Base-by-base conservation (phyloP, 225 moss, liverwort and hornwort genomes). In the Rhytidiadelphus loreus region DNA sequence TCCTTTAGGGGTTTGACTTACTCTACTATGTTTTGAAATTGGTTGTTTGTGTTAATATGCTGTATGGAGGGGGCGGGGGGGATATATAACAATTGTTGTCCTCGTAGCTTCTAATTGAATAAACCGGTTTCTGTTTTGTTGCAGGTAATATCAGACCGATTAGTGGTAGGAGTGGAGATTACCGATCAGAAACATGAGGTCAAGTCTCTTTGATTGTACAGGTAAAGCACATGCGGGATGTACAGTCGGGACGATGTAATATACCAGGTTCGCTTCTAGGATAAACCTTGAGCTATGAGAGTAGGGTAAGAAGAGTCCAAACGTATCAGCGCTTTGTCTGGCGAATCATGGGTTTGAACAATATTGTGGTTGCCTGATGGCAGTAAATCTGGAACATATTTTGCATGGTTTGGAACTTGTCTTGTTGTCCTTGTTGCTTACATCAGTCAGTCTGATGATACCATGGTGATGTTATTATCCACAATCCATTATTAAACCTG, bases 181-280 rank as follows among this genome's bases (percentile, higher is more conserved):
- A 65, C 55, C 85, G 81, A 87, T 75, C 79, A 68, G n/a, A 57
- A 86, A 48, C 83, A 64, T 77, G 86, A 69, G 86, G n/a, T 35
- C 55, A 79, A 48, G 78, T 88, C 58, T 77, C 82, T 77, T 86
- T 74, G 90, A 90, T 88, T 82, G 86, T 79, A 92, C 72, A 86
- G 86, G 66, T 60, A 82, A 85, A 61, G 85, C 81, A 52, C 35
- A 63, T 69, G 85, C 85, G 89, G 85, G 85, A 82, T 91, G 85
- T 82, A 90, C 77, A 90, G 85, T 81, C 83, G 88, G 84, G 85
- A 82, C 71, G 69, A 85, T 88, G 87, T 90, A 82, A 87, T 76
- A 75, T 89, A 87, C 56, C 89, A 89, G 91, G 89, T 91, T 85
- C 76, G 87, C 81, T 87, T 91, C 53, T 85, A 89, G 89, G 85